Evolutionary conservation across 192 early-diverging fungal species (phyloP).

Genomic region (Paraglomus brasilianum): DNA sequence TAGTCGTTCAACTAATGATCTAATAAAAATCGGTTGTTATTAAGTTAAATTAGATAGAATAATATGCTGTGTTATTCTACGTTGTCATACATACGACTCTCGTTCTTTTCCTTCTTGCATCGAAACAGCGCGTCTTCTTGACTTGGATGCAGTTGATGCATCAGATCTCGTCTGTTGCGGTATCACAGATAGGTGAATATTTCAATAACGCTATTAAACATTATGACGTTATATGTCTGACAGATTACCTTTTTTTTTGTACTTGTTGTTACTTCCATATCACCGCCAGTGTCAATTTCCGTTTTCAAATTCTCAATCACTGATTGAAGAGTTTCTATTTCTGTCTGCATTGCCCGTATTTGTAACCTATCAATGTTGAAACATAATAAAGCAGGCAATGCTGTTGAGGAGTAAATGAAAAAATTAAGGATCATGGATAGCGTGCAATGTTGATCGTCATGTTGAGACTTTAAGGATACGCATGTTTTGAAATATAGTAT

Average conservation of each 20-base stretch:
- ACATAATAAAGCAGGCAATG: slow-evolving; percentile 53
- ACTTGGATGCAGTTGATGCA: background rate
- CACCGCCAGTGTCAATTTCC: slow-evolving; percentile 33
- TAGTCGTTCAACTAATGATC: background rate
- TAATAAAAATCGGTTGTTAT: background rate
- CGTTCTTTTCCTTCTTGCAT: background rate
- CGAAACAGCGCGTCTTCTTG: background rate
- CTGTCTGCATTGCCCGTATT: slow-evolving; percentile 38
- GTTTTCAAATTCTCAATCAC: slow-evolving; percentile 41
- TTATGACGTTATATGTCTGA: background rate
- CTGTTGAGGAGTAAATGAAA: slow-evolving; percentile 28
- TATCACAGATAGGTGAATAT: background rate
- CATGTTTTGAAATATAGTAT: slow-evolving; percentile 64
- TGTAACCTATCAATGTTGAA: slow-evolving; percentile 56
- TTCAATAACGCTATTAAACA: background rate
- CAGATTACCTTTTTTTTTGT: slow-evolving; percentile 34
- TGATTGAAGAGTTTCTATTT: slow-evolving; percentile 37
- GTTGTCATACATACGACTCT: background rate
- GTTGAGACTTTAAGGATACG: slow-evolving; percentile 40
- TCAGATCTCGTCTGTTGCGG: background rate
- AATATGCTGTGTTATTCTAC: background rate
- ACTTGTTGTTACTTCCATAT: slow-evolving; percentile 40
- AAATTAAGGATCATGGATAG: background rate
- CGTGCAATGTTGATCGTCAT: background rate
- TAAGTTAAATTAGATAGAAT: background rate